Base-by-base conservation (phyloP, 208 protist genomes). In the Crithidia thermophila region DNA sequence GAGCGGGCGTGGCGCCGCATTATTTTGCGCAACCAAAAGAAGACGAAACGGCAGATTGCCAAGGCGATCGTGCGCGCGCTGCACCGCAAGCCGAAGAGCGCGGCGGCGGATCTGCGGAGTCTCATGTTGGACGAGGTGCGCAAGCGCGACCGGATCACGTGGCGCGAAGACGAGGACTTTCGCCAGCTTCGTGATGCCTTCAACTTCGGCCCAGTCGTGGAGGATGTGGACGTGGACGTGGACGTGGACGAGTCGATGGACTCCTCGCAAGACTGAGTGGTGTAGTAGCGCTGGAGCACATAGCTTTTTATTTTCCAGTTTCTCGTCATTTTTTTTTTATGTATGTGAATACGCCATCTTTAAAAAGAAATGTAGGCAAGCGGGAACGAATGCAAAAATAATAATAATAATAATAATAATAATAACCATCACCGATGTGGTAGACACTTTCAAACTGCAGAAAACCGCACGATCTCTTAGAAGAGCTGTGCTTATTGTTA, bases 181-280 rank as follows among this genome's bases (percentile, higher is more conserved):
- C 68, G 59, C 39, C 37, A 51, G 8, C 71, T 82, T 8, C 45
- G 50, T 20, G 67, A 67, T 25, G 68, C 66, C 27, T 88, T 81
- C 50, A 79, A 67, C 52, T 81, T 82, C 47, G 75, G 82, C 9
- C 82, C 78, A 8, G 66, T 77, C 34, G 77, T 84, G 21, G 50
- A 78, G 4, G 65, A 74, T 21, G 82, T 83, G 42, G 77, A 82
- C n/a, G n/a, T n/a, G n/a, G 70, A 75, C 31, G 37, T 74, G n/a
- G 59, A 70, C 50, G 33, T 46, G 23, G 67, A 71, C 34, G 36
- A 51, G 5, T 55, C 46, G 0, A 28, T 45, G 16, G 18, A 43
- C 21, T 64, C 58, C 13, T 64, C 11, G 42, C 28, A 36, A n/a
- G 58, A 1, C 1, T 62, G 55, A 60, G 33, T 3, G 9, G 16